Base-by-base conservation (phyloP, 345 rosid genomes). In the Populus euphratica region DNA sequence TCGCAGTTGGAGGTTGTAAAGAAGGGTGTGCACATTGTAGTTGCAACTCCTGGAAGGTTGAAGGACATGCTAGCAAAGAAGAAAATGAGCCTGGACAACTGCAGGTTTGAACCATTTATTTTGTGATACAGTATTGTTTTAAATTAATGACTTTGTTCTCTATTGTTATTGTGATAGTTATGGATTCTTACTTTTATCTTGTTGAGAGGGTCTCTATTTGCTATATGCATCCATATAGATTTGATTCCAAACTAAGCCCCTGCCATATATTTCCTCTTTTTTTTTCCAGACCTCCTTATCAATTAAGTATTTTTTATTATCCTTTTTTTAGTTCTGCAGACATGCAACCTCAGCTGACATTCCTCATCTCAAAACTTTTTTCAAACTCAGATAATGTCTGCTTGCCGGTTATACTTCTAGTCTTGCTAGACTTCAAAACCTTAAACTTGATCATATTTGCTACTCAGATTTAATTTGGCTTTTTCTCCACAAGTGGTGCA, bases 41-140 rank as follows among this genome's bases (percentile, higher is more conserved):
- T 94, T 74, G 98, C 98, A 8, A 94, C 98, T 49, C 98, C 98
- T 38, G 98, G 98, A 72, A 91, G 96, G 77, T 84, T 94, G 83
- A 94, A 94, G 89, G 98, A 94, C 80, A 88, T 94, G 98, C 91
- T 93, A 20, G 94, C 98, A 31, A 94, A 93, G 89, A 94, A 93
- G 78, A 93, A 93, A 82, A 93, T 91, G 99, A 94, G 56, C 85
- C 82, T 93, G 74, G 97, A 94, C 83, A 91, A 87, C 70, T 93
- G 98, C 95, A 90, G 98, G 98, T 93, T 76, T 27, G 44, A 71
- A 49, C 11, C 33, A 29, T 33, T 73, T 54, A 54, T 52, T 52
- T 52, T 52, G 23, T 52, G 59, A 52, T 52, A 18, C 59, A 52
- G 59, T 52, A 20, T 20, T 21, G 59, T 52, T 52, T 49, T 52